Evolutionary conservation across 1,284 basidiomycete species (phyloP).

Genomic region (Gomphus bonarii): DNA sequence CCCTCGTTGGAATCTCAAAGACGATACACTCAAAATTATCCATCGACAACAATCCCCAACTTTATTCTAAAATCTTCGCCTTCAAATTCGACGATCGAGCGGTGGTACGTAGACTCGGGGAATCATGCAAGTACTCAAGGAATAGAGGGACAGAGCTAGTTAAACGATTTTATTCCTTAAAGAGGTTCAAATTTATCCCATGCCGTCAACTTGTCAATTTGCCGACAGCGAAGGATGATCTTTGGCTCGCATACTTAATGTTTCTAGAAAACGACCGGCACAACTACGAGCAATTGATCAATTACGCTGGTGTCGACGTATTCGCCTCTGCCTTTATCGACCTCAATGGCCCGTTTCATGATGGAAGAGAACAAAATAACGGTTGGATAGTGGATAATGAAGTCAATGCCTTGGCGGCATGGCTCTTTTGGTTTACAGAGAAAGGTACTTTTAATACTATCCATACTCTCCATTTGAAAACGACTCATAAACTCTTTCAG

Average conservation of each 20-base stretch:
- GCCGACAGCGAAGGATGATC: slow-evolving; percentile 14
- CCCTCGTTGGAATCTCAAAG: neutral
- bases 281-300: slow-evolving; percentile 23
- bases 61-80: no score
- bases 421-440: neutral
- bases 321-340: neutral
- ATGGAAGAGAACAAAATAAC: neutral
- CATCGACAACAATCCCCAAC: neutral
- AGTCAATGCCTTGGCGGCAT: neutral
- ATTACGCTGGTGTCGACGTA: slow-evolving; percentile 10
- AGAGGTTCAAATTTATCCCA: neutral
- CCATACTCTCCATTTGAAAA: no score
- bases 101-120: neutral
- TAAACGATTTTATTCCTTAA: neutral
- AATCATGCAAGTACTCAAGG: neutral
- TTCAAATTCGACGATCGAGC: neutral
- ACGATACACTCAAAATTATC: neutral
- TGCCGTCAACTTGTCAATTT: no score
- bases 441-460: neutral
- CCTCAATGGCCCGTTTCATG: neutral
- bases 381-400: neutral
- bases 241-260: slow-evolving; percentile 29
- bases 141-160: neutral
- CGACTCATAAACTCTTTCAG: neutral
- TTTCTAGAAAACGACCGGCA: slow-evolving; percentile 28